phyloP scores from a whole-genome alignment of 2,329 filamentous ascomycete species.

The Akanthomyces muscarius region DNA sequence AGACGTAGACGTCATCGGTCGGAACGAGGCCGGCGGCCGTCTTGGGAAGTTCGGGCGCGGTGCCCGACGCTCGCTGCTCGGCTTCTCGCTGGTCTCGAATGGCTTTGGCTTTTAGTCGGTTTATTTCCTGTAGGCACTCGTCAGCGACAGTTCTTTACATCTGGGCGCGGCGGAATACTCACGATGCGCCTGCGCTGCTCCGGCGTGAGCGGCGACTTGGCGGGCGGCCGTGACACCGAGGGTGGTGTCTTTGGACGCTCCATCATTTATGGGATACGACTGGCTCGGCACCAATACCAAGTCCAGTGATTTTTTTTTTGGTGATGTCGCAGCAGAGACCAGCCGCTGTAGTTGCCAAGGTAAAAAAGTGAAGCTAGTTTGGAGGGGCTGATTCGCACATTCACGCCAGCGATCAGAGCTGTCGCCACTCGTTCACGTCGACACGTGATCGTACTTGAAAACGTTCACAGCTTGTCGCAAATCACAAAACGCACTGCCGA shows the following conservation, averaged over 20 bases:
- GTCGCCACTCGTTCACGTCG: slow-evolving; percentile 7
- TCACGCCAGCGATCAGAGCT: slow-evolving; percentile 4
- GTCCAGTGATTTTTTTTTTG: neutral
- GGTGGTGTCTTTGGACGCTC: slow-evolving; percentile 46
- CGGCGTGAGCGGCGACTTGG: slow-evolving; percentile 48
- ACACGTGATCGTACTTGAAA: slow-evolving; percentile 5
- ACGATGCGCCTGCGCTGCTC: slow-evolving; percentile 54
- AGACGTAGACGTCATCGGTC: slow-evolving; percentile 58
- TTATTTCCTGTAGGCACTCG: slow-evolving; percentile 65
- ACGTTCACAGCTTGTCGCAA: neutral
- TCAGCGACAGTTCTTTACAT: neutral
- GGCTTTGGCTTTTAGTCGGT: slow-evolving; percentile 82
- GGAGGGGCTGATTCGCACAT: slow-evolving; percentile 24
- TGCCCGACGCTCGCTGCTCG: slow-evolving; percentile 47
- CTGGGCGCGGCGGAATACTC: slow-evolving; percentile 23
- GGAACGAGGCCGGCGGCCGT: slow-evolving; percentile 68
- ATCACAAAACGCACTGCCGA: neutral
- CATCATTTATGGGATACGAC: slow-evolving; percentile 31
- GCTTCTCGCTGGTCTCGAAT: slow-evolving; percentile 70
- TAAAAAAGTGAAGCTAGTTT: neutral
- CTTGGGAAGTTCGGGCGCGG: slow-evolving; percentile 39
- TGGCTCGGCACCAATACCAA: neutral
- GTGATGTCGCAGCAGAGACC: neutral
- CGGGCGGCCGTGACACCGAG: slow-evolving; percentile 28
- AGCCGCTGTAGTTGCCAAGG: neutral